A percentile compares a stretch with the other conserved stretches of the same genome.
phyloP scores from a whole-genome alignment of 2,329 filamentous ascomycete genomes.

The Verticillium klebahnii region DNA sequence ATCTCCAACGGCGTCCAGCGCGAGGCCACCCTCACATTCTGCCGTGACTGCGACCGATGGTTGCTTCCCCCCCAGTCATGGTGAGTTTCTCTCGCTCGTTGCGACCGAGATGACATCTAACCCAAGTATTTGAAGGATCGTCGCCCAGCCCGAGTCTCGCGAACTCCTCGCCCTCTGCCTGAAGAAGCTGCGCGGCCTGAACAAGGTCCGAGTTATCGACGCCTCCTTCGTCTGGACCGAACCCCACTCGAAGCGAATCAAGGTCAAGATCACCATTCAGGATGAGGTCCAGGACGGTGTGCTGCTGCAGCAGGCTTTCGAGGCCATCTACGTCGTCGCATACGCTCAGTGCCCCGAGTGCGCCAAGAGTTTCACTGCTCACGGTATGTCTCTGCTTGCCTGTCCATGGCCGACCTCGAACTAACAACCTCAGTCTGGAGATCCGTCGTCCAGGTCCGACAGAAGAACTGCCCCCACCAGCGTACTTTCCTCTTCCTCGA shows the following conservation, averaged over 20 bases:
- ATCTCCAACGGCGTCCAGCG: slow-evolving; percentile 88
- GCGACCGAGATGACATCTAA: not conserved
- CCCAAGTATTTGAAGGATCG: slow-evolving; percentile 59
- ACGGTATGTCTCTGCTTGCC: slow-evolving; percentile 29
- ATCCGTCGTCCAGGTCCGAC: slow-evolving; percentile 88
- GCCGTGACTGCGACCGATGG: slow-evolving; percentile 93
- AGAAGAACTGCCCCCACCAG: slow-evolving; percentile 90
- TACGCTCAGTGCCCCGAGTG: slow-evolving; percentile 95
- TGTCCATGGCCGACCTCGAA: not conserved
- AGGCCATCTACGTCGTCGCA: slow-evolving; percentile 87
- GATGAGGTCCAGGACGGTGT: slow-evolving; percentile 58
- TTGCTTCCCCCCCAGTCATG: slow-evolving; percentile 68
- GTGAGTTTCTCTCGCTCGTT: not conserved
- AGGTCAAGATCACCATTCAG: slow-evolving; percentile 94
- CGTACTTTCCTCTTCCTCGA: slow-evolving; percentile 69
- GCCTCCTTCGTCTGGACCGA: slow-evolving; percentile 98
- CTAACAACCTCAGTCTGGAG: slow-evolving; percentile 63
- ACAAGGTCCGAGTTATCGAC: slow-evolving; percentile 91
- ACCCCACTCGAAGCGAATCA: slow-evolving; percentile 86
- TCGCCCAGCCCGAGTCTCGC: slow-evolving; percentile 79
- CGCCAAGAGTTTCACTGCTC: slow-evolving; percentile 91
- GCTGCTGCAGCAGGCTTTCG: slow-evolving; percentile 85
- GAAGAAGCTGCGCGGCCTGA: slow-evolving; percentile 78
- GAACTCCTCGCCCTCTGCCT: slow-evolving; percentile 91
- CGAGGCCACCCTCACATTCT: slow-evolving; percentile 86